Evolutionary conservation across 2,329 filamentous ascomycete species (phyloP).

Genomic region (Aureobasidium melanogenum): DNA sequence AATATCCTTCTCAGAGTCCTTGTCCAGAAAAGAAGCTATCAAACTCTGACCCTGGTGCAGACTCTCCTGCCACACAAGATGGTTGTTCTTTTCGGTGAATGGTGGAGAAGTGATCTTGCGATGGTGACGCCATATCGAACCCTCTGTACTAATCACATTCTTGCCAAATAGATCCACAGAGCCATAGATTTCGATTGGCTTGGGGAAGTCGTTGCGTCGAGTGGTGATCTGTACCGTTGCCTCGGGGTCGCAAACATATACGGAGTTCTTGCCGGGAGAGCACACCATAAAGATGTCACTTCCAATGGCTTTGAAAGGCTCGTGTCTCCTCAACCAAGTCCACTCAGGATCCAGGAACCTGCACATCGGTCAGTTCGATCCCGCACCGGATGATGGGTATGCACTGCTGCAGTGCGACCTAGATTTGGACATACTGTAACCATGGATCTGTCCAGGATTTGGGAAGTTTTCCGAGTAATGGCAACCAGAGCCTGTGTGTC

Average conservation of each 20-base stretch:
- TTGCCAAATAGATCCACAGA: conserved; percentile 58
- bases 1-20: conserved; percentile 33
- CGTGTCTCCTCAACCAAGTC: conserved; percentile 47
- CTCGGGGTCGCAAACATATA: conserved; percentile 56
- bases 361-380: conserved; percentile 3
- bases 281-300: conserved; percentile 57
- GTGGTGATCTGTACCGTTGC: conserved; percentile 57
- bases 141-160: conserved; percentile 65
- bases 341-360: conserved; percentile 54
- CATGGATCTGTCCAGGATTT: conserved; percentile 47
- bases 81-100: conserved; percentile 70
- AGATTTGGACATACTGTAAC: conserved; percentile 44
- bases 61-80: conserved; percentile 55
- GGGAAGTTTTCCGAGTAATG: conserved; percentile 48
- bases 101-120: conserved; percentile 61
- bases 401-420: neutral
- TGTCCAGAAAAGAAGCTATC: conserved; percentile 48
- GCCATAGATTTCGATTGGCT: conserved; percentile 52
- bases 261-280: conserved; percentile 43
- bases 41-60: conserved; percentile 56
- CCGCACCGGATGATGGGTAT: neutral
- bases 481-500: conserved; percentile 45
- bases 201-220: conserved; percentile 62
- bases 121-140: conserved; percentile 60
- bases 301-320: conserved; percentile 50